Base-by-base conservation (phyloP, 148 eudicot genomes). In the Amaranthus hypochondriacus region DNA sequence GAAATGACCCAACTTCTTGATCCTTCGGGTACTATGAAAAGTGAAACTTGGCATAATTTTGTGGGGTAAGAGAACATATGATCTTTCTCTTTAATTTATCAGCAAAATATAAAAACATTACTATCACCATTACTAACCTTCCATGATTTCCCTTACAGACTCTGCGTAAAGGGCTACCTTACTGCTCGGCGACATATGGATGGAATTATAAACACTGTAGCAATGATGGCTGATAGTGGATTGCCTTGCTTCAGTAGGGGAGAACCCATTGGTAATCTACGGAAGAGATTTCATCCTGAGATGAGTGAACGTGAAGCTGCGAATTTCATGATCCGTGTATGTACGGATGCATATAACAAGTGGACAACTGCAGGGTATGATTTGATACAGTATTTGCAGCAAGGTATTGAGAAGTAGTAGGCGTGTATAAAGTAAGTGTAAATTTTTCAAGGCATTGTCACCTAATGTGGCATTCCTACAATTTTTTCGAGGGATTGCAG, bases 341-440 rank as follows among this genome's bases (percentile, higher is more conserved):
- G 97, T 86, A 89, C 93, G 4, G 99, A 90, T 78, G 97, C 99
- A 53, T 95, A 95, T 73, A 92, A 92, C 81, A 95, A 95, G 79
- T 95, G 99, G 99, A 90, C 96, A 0, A 95, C 99, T 70, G 97
- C 97, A 8, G 99, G 99, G 11, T 95, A 95, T 71, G 99, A 95
- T 87, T 80, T 95, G 76, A 95, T 95, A 73, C 99, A 95, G 70
- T 95, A 95, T 84, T 70, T 95, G 83, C 99, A 95, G 76, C 97
- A 95, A 78, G 97, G 99, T 71, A 92, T 95, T 15, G 99, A 95
- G 77, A 95, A 95, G 81, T 95, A 82, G 80, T 56, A 64, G 80
- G 78, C 10, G 5, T 66, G 6, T 65, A 10, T 9, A 50, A 48
- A 43, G 15, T 48, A 10, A 66, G 13, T 76, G 76, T 75, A 72